Conservation (phyloP, 73 alveolate genomes). For the Blepharisma japonicum region DNA sequence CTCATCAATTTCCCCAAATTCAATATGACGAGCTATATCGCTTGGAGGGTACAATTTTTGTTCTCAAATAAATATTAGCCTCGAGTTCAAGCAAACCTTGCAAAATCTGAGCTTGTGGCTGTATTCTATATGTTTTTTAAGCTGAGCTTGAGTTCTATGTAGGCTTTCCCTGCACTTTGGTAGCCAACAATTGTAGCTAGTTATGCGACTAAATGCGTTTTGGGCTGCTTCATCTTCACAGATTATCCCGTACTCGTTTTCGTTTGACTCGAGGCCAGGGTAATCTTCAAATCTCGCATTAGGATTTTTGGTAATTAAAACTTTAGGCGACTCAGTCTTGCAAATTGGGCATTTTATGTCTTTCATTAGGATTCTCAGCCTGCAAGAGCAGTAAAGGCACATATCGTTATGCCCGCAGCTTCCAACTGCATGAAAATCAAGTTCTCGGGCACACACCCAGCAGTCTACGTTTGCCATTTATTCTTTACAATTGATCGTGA, state of each 20-base stretch:
- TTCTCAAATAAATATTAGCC: conserved; percentile 27
- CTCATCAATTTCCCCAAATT: conserved; percentile 17
- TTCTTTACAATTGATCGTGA: background rate
- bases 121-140: conserved; percentile 24
- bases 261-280: conserved; percentile 6
- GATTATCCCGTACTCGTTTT: conserved; percentile 26
- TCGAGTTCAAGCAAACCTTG: conserved; percentile 10
- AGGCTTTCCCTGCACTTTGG: background rate
- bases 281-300: conserved; percentile 25
- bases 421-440: conserved; percentile 28
- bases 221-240: conserved; percentile 11
- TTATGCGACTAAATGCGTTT: background rate
- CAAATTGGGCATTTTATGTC: conserved; percentile 30
- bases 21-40: background rate
- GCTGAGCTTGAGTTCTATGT: conserved; percentile 1
- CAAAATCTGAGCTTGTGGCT: conserved; percentile 10
- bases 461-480: conserved; percentile 1
- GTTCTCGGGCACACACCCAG: conserved; percentile 27
- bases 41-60: background rate
- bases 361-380: conserved; percentile 17
- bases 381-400: conserved; percentile 29
- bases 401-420: conserved; percentile 32
- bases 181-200: conserved; percentile 27
- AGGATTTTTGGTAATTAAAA: conserved; percentile 26
- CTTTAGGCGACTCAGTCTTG: background rate